phyloP scores from a whole-genome alignment of 73 alveolate species.

The Blepharisma stoltei region DNA sequence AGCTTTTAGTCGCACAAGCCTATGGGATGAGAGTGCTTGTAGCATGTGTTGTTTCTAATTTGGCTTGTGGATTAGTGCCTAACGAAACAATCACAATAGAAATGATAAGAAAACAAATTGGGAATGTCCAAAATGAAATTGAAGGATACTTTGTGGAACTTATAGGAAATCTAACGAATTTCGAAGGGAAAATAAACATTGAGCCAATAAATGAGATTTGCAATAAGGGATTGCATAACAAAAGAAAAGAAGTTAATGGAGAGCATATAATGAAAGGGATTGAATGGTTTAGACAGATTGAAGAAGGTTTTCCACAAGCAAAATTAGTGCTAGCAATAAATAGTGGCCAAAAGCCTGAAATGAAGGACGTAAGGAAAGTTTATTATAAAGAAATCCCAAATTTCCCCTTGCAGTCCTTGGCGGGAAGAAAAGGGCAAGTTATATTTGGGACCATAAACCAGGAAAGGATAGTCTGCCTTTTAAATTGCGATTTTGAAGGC shows the following conservation, averaged over 20 bases:
- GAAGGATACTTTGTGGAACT: neutral
- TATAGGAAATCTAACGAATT: neutral
- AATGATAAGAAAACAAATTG: neutral
- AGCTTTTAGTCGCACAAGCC: constrained; percentile 34
- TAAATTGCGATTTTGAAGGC: neutral
- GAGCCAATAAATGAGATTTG: neutral
- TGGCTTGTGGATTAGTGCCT: constrained; percentile 34
- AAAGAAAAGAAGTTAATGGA: constrained; percentile 1
- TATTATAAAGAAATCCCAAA: neutral
- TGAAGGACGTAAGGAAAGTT: constrained; percentile 22
- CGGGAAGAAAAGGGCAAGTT: constrained; percentile 30
- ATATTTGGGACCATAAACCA: constrained; percentile 17
- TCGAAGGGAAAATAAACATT: neutral
- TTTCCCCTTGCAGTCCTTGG: neutral
- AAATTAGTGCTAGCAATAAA: constrained; percentile 4
- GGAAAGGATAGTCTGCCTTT: neutral
- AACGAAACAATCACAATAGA: neutral
- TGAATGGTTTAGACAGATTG: constrained; percentile 29
- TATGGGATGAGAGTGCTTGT: constrained; percentile 30
- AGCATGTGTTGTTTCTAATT: constrained; percentile 28
- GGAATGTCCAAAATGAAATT: constrained; percentile 1
- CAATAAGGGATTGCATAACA: neutral
- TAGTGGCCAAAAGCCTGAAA: constrained; percentile 22
- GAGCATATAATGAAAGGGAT: neutral
- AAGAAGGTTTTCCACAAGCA: constrained; percentile 33